Conservation (phyloP, 352 stramenopile genomes). For the Blastocystis sp. region DNA sequence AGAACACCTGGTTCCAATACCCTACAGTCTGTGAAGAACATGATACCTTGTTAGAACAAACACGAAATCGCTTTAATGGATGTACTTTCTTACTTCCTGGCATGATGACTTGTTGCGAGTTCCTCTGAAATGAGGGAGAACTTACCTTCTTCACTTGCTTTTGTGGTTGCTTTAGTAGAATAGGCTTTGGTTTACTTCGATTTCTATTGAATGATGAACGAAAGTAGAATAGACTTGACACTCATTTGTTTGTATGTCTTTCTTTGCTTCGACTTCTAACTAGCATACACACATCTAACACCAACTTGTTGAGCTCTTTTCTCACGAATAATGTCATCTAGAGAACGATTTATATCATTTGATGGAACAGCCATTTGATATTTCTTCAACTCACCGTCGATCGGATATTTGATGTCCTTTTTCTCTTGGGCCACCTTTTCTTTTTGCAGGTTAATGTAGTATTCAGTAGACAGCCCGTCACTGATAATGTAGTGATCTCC, state of each 20-base stretch:
- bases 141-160: background rate
- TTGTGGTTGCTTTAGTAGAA: background rate
- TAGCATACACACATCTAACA: background rate
- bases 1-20: too few relatives aligned
- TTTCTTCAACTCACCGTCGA: background rate
- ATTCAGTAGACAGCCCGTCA: background rate
- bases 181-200: background rate
- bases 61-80: background rate
- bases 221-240: background rate
- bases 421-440: constrained; percentile 1
- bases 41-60: background rate
- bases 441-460: constrained; percentile 40
- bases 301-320: background rate
- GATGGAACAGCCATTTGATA: background rate
- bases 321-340: background rate
- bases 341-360: background rate
- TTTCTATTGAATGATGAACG: background rate
- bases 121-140: background rate
- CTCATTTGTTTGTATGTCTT: background rate
- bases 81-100: background rate
- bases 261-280: background rate
- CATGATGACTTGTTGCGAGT: background rate
- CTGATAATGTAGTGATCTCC: constrained; percentile 27
- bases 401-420: background rate
- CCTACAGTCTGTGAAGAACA: background rate